Conservation (phyloP, 2,329 filamentous ascomycete genomes). For the Aureobasidium lini region DNA sequence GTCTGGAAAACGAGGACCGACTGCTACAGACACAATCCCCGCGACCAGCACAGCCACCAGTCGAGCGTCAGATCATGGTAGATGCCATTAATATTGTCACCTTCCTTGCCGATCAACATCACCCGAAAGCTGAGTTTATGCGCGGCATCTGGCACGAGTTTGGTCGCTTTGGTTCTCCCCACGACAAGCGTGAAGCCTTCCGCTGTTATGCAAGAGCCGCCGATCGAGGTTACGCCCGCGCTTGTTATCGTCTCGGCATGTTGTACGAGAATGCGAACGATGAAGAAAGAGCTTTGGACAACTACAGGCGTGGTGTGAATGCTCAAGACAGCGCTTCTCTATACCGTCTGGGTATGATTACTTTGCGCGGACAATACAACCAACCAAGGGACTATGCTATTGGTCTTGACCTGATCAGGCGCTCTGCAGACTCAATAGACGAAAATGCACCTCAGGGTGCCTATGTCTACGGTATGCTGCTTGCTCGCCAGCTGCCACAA, state of each 20-base stretch:
- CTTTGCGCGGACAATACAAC: slow-evolving; percentile 84
- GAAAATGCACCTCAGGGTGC: slow-evolving; percentile 96
- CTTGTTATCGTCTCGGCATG: slow-evolving; percentile 97
- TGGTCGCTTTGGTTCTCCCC: slow-evolving; percentile 82
- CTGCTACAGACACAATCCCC: slow-evolving; percentile 44
- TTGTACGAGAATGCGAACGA: slow-evolving; percentile 95
- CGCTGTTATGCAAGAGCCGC: slow-evolving; percentile 78
- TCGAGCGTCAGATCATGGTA: slow-evolving; percentile 78
- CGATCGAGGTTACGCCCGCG: slow-evolving; percentile 75
- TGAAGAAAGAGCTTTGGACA: slow-evolving; percentile 78
- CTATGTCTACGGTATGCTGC: slow-evolving; percentile 83
- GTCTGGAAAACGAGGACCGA: slow-evolving; percentile 67
- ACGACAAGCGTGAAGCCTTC: slow-evolving; percentile 94
- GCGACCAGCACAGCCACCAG: slow-evolving; percentile 70
- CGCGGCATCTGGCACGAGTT: slow-evolving; percentile 96
- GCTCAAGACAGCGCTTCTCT: slow-evolving; percentile 81
- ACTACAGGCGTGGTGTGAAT: slow-evolving; percentile 77
- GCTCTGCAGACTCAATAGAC: slow-evolving; percentile 78
- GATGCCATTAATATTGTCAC: slow-evolving; percentile 89
- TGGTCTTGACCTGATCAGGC: slow-evolving; percentile 74
- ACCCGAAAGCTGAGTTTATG: slow-evolving; percentile 92
- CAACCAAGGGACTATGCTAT: slow-evolving; percentile 71
- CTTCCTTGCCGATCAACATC: slow-evolving; percentile 83
- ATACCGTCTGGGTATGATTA: slow-evolving; percentile 93
- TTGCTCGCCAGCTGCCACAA: slow-evolving; percentile 84